These are phyloP conservation scores for Nidularia sp. DNA, from an alignment of 768 basidiomycete species.

Conservation along the genomic window DNA sequence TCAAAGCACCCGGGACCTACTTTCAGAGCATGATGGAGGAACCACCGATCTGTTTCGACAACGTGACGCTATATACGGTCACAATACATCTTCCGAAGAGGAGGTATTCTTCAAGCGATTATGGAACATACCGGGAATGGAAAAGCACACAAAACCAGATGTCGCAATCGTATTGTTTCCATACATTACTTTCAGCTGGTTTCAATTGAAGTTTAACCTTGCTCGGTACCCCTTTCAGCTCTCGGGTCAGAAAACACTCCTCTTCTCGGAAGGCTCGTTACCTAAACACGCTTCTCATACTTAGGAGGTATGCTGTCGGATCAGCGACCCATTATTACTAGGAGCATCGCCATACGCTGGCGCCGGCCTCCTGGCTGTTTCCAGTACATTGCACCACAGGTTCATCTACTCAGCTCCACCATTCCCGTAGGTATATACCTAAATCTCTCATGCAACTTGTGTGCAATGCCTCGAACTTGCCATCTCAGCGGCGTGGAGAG, in stretches of 20 bases:
- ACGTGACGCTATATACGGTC: neutral
- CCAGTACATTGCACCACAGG: neutral
- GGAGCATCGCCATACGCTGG: neutral
- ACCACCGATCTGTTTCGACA: too few relatives aligned
- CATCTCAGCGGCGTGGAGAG: too few relatives aligned
- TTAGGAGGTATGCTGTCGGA: conserved; percentile 3
- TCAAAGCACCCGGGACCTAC: too few relatives aligned
- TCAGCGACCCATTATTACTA: neutral
- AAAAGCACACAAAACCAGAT: neutral
- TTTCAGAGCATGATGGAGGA: too few relatives aligned
- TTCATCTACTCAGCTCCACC: too few relatives aligned
- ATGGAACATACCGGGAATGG: neutral
- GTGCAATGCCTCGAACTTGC: too few relatives aligned
- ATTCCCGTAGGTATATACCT: too few relatives aligned
- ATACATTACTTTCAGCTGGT: neutral
- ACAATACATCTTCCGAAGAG: neutral
- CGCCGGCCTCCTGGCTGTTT: neutral
- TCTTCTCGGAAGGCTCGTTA: conserved; percentile 7
- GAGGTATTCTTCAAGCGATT: neutral
- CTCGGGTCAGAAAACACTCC: conserved; percentile 5
- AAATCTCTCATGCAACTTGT: too few relatives aligned
- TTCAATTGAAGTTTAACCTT: conserved; percentile 4
- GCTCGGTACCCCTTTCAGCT: conserved; percentile 6
- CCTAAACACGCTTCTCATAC: conserved; percentile 4
- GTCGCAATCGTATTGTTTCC: neutral